Conservation (phyloP, 208 protist genomes). For the Phytomonas francai region DNA sequence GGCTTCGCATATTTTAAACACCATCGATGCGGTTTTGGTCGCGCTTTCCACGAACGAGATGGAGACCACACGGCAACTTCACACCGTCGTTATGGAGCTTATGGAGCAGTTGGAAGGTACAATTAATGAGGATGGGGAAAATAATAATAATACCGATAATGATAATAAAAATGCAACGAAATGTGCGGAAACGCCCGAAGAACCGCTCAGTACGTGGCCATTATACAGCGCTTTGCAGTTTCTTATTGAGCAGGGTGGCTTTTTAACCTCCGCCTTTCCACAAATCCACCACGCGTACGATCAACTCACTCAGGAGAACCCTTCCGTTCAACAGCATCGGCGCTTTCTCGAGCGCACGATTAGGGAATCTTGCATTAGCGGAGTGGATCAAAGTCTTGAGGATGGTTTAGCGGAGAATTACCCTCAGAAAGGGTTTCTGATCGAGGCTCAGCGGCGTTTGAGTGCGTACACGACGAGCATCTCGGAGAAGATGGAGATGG, state of each 20-base stretch:
- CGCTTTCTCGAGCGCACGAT: slow-evolving; percentile 10
- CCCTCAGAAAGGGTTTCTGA: slow-evolving; percentile 36
- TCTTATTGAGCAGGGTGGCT: slow-evolving; percentile 55
- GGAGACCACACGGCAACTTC: slow-evolving; percentile 34
- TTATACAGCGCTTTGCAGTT: slow-evolving; percentile 59
- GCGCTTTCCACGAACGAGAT: slow-evolving; percentile 33
- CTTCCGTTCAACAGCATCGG: slow-evolving; percentile 35
- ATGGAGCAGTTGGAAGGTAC: slow-evolving; percentile 39
- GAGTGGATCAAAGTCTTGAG: not conserved
- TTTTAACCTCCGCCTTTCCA: slow-evolving; percentile 59
- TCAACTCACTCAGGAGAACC: slow-evolving; percentile 16
- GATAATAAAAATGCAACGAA: slow-evolving; percentile 11
- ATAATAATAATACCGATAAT: not conserved
- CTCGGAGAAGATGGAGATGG: slow-evolving; percentile 23
- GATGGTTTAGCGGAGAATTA: slow-evolving; percentile 13
- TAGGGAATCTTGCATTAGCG: not conserved
- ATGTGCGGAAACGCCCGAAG: not conserved
- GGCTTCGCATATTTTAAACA: slow-evolving; percentile 22
- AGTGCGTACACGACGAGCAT: slow-evolving; percentile 29
- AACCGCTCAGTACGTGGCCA: slow-evolving; percentile 49
- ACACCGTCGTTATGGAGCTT: slow-evolving; percentile 42
- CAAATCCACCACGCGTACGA: slow-evolving; percentile 26
- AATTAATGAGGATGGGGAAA: slow-evolving; percentile 15
- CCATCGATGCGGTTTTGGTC: slow-evolving; percentile 45
- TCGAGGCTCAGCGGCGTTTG: slow-evolving; percentile 41